Conservation (phyloP, 768 basidiomycete genomes). For the Panellus pusillus region DNA sequence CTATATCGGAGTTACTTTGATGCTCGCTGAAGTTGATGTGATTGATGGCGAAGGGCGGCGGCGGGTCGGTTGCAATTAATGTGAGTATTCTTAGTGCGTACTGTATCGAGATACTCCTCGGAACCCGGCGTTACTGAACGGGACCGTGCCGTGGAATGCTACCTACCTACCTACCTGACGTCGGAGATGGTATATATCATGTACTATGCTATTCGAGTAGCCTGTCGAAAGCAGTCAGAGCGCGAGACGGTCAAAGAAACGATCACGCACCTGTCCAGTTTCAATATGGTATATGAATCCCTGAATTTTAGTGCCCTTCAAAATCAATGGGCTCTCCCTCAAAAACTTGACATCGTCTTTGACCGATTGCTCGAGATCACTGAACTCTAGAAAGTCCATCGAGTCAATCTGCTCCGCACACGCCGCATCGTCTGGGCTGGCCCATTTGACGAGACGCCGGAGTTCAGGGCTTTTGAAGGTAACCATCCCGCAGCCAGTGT, state of each 20-base stretch:
- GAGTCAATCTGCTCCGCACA: constrained; percentile 34
- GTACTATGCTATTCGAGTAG: constrained; percentile 19
- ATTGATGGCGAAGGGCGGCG: no score
- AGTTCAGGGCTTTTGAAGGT: constrained; percentile 55
- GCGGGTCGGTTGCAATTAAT: no score
- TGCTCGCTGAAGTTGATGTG: no score
- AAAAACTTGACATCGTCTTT: constrained; percentile 59
- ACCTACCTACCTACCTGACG: no score
- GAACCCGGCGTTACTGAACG: no score
- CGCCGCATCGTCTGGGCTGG: constrained; percentile 34
- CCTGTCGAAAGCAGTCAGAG: constrained; percentile 4
- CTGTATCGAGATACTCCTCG: no score
- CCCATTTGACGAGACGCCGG: constrained; percentile 48
- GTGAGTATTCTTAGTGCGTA: no score
- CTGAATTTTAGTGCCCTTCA: constrained; percentile 52
- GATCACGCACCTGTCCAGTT: constrained; percentile 52
- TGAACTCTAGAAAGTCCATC: constrained; percentile 59
- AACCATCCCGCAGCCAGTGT: constrained; percentile 73
- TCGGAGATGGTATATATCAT: background rate
- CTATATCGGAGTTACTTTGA: no score
- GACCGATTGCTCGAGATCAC: constrained; percentile 50
- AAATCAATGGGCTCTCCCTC: constrained; percentile 54
- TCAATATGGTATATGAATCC: constrained; percentile 71
- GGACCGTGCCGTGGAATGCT: no score
- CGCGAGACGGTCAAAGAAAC: background rate